phyloP scores from a whole-genome alignment of 129 eudicot species.

The Cynara cardunculus region DNA sequence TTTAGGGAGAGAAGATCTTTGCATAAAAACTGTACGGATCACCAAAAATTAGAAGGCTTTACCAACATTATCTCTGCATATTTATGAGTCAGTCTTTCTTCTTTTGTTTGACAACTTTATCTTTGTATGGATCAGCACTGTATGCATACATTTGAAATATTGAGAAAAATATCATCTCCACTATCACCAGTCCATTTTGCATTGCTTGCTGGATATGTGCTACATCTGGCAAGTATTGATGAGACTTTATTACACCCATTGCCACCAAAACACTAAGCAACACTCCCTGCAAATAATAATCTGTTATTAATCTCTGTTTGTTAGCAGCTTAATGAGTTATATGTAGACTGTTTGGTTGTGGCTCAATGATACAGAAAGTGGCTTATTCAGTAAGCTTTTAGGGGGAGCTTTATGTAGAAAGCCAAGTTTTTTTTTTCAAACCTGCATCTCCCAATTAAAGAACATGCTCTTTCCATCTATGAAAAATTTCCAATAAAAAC shows the following conservation, averaged over 20 bases:
- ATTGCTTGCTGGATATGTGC: constrained; percentile 59
- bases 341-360: too few relatives aligned
- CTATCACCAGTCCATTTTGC: constrained; percentile 56
- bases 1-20: too few relatives aligned
- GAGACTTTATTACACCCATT: constrained; percentile 52
- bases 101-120: constrained; percentile 33
- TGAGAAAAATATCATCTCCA: constrained; percentile 81
- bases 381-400: too few relatives aligned
- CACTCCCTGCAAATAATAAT: constrained; percentile 44
- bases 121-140: constrained; percentile 56
- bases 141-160: constrained; percentile 57
- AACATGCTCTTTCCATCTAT: too few relatives aligned
- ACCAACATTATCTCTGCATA: not conserved
- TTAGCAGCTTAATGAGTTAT: too few relatives aligned
- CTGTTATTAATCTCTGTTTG: not conserved
- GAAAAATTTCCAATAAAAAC: too few relatives aligned
- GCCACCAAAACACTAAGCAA: constrained; percentile 48
- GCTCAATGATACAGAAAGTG: too few relatives aligned
- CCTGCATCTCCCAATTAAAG: too few relatives aligned
- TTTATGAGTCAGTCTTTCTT: constrained; percentile 41
- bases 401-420: too few relatives aligned
- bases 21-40: too few relatives aligned
- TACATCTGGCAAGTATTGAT: constrained; percentile 61
- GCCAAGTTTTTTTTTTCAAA: too few relatives aligned
- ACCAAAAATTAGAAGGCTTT: constrained; percentile 13